Evolutionary conservation across 2,329 filamentous ascomycete genomes (phyloP).

Genomic region (Zymoseptoria brevis): DNA sequence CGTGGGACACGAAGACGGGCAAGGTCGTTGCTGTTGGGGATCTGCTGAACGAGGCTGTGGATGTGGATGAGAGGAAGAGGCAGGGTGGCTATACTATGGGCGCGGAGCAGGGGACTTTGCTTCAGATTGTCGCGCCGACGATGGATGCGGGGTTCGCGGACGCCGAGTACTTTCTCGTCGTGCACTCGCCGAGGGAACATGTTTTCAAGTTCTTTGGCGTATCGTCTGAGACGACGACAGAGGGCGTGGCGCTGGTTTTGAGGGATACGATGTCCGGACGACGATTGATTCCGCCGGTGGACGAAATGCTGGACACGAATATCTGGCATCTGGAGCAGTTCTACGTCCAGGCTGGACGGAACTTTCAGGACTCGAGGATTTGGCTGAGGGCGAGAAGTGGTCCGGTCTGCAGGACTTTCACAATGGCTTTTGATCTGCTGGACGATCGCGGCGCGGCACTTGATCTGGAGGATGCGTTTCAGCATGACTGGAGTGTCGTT

Average conservation of each 20-base stretch:
- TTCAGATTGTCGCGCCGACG: conserved; percentile 58
- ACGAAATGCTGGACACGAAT: conserved; percentile 44
- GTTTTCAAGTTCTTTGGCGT: conserved; percentile 96
- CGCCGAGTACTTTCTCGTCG: conserved; percentile 56
- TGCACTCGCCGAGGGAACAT: conserved; percentile 80
- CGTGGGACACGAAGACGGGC: conserved; percentile 82
- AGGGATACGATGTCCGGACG: conserved; percentile 47
- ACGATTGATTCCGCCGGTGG: conserved; percentile 55
- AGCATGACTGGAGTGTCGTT: conserved; percentile 39
- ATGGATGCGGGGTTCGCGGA: conserved; percentile 10
- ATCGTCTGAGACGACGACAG: conserved; percentile 7
- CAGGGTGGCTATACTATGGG: conserved; percentile 65
- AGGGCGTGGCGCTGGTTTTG: conserved; percentile 6
- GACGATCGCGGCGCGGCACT: conserved; percentile 43
- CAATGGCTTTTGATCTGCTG: conserved; percentile 65
- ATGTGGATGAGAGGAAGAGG: conserved; percentile 33
- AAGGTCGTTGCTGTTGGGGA: conserved; percentile 70
- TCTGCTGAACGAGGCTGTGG: conserved; percentile 54
- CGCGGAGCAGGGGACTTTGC: conserved; percentile 66
- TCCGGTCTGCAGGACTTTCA: conserved; percentile 53
- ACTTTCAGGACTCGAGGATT: conserved; percentile 35
- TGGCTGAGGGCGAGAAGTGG: conserved; percentile 50
- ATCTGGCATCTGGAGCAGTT: conserved; percentile 46
- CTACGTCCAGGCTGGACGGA: conserved; percentile 31
- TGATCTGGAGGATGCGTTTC: conserved; percentile 64